Percentiles rank a stretch among this genome's conserved stretches.
Evolutionary conservation across 176 grass and related monocot species (phyloP).

Genomic region (Aegilops longissima): DNA sequence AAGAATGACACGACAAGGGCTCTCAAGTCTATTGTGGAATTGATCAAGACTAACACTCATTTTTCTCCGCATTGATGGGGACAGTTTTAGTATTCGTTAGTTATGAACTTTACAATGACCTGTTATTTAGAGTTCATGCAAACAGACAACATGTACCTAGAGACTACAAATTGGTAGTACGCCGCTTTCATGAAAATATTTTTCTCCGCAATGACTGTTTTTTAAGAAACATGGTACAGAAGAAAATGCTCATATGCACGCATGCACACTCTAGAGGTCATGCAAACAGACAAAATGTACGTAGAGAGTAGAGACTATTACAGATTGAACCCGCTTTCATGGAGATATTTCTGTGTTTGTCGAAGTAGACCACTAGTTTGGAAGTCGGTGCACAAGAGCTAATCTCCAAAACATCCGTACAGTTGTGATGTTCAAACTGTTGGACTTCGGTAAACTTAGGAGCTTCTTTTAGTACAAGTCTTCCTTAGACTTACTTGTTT

Average conservation of each 20-base stretch:
- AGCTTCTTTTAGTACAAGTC: neutral
- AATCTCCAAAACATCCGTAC: conserved; percentile 3
- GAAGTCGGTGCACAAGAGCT: conserved; percentile 17
- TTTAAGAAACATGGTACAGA: too few relatives aligned
- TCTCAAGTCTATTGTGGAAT: neutral
- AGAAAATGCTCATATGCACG: too few relatives aligned
- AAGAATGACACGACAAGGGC: neutral
- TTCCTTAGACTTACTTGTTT: neutral
- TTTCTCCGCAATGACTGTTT: too few relatives aligned
- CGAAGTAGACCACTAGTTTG: conserved; percentile 22
- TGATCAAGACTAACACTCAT: neutral
- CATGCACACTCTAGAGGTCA: neutral
- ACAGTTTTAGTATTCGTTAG: neutral
- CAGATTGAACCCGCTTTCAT: neutral
- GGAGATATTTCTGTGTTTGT: conserved; percentile 18
- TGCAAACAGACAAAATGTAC: neutral
- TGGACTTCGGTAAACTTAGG: neutral
- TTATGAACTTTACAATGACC: neutral
- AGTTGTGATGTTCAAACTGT: conserved; percentile 18
- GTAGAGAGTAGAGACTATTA: neutral
- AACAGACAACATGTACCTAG: neutral
- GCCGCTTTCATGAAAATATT: neutral
- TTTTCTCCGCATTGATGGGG: neutral
- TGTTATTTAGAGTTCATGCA: neutral
- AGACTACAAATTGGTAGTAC: neutral